These are phyloP conservation scores for Castanopsis chinensis DNA, from an alignment of 306 rosid genomes.

Conservation along the genomic window DNA sequence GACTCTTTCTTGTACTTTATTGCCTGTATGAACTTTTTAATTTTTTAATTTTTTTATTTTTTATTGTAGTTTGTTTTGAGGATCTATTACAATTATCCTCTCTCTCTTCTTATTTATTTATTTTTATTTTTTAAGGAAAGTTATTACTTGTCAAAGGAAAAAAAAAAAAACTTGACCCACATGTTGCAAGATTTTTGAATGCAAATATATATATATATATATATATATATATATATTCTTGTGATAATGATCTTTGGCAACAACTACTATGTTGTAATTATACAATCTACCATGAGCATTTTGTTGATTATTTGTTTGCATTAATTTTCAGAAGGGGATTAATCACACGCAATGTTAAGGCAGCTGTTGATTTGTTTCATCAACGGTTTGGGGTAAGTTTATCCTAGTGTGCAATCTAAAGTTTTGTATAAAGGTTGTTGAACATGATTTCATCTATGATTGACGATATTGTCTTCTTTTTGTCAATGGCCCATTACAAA, in stretches of 20 bases:
- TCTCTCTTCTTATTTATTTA: too few relatives aligned
- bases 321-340: slow-evolving; percentile 66
- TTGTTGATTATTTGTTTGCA: slow-evolving; percentile 8
- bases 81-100: too few relatives aligned
- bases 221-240: not conserved
- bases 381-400: slow-evolving; percentile 75
- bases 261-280: not conserved
- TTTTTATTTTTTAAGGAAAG: too few relatives aligned
- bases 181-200: too few relatives aligned
- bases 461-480: not conserved
- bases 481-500: not conserved
- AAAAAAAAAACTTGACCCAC: too few relatives aligned
- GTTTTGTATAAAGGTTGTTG: not conserved
- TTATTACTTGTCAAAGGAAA: too few relatives aligned
- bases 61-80: too few relatives aligned
- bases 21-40: too few relatives aligned
- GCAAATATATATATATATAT: not conserved
- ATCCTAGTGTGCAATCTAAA: slow-evolving; percentile 3
- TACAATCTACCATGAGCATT: not conserved
- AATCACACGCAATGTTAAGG: slow-evolving; percentile 75
- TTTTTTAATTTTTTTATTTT: too few relatives aligned
- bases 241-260: not conserved
- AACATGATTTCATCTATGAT: too few relatives aligned
- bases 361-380: slow-evolving; percentile 80
- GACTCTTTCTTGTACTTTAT: too few relatives aligned